phyloP scores from a whole-genome alignment of 768 basidiomycete genomes.

The Tephrocybe sp. region DNA sequence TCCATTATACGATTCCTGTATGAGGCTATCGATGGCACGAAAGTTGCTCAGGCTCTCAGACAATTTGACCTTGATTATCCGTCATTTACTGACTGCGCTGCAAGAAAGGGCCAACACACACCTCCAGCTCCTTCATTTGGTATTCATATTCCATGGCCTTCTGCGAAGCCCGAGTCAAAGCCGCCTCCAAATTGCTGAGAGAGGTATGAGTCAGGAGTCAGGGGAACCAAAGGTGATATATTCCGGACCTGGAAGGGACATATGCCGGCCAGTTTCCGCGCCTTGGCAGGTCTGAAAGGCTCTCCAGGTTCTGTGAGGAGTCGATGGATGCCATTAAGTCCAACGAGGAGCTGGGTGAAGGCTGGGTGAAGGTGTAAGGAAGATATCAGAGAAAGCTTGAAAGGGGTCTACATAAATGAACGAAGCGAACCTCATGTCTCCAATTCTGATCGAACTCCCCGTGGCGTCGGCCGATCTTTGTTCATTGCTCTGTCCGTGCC shows the following conservation, averaged over 20 bases:
- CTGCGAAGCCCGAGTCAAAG: conserved; percentile 43
- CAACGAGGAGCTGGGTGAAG: conserved; percentile 8
- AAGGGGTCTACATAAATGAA: conserved; percentile 14
- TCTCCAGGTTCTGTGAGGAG: conserved; percentile 16
- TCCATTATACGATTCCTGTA: conserved; percentile 60
- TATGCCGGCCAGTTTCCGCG: conserved; percentile 17
- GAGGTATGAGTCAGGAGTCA: no score
- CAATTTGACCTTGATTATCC: conserved; percentile 51
- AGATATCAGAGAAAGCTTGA: conserved; percentile 11
- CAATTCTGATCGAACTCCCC: conserved; percentile 34
- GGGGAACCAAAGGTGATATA: no score
- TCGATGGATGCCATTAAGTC: conserved; percentile 16
- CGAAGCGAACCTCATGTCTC: conserved; percentile 26
- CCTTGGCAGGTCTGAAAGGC: conserved; percentile 1
- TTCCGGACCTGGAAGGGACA: conserved; percentile 22
- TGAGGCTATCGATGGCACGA: conserved; percentile 64
- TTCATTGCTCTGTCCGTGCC: conserved; percentile 12
- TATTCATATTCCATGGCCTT: conserved; percentile 49
- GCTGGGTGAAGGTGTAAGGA: conserved; percentile 12
- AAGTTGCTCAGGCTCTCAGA: conserved; percentile 74
- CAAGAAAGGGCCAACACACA: conserved; percentile 19
- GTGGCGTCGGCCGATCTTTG: conserved; percentile 23
- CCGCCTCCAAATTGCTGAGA: conserved; percentile 43
- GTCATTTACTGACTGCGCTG: not conserved
- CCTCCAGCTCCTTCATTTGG: conserved; percentile 64